Conservation (phyloP, 1,284 basidiomycete genomes). For the Cystobasidium slooffiae region DNA sequence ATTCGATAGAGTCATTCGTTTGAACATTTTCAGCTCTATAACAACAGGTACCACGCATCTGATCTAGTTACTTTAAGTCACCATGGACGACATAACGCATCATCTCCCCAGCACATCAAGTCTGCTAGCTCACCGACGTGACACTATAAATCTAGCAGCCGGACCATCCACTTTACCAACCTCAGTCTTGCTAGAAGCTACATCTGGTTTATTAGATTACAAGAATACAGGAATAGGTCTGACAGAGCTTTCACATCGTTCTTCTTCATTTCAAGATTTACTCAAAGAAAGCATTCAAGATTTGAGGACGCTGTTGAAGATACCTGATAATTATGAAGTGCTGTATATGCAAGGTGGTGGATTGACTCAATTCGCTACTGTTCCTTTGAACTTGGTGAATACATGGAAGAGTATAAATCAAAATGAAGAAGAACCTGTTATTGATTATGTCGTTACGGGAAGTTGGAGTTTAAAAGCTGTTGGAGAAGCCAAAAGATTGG, state of each 20-base stretch:
- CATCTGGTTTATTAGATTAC: constrained; percentile 81
- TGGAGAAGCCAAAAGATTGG: constrained; percentile 73
- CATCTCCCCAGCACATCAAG: constrained; percentile 22
- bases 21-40: not conserved
- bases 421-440: constrained; percentile 58
- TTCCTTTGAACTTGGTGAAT: constrained; percentile 84
- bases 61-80: not conserved
- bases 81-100: constrained; percentile 32
- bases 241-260: constrained; percentile 90
- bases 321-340: constrained; percentile 82
- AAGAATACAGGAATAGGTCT: constrained; percentile 86
- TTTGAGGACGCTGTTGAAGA: constrained; percentile 69
- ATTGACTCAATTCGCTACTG: constrained; percentile 83
- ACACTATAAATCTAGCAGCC: constrained; percentile 79
- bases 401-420: constrained; percentile 66
- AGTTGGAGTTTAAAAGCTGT: constrained; percentile 86
- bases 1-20: not conserved
- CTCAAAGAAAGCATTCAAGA: constrained; percentile 68
- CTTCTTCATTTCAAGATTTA: constrained; percentile 79
- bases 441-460: constrained; percentile 87
- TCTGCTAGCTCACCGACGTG: constrained; percentile 30
- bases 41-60: not conserved
- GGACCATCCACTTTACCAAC: constrained; percentile 87
- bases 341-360: constrained; percentile 93
- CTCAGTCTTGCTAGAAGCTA: constrained; percentile 75